phyloP scores from a whole-genome alignment of 2,329 filamentous ascomycete species.

The Sporothrix variecibatus region DNA sequence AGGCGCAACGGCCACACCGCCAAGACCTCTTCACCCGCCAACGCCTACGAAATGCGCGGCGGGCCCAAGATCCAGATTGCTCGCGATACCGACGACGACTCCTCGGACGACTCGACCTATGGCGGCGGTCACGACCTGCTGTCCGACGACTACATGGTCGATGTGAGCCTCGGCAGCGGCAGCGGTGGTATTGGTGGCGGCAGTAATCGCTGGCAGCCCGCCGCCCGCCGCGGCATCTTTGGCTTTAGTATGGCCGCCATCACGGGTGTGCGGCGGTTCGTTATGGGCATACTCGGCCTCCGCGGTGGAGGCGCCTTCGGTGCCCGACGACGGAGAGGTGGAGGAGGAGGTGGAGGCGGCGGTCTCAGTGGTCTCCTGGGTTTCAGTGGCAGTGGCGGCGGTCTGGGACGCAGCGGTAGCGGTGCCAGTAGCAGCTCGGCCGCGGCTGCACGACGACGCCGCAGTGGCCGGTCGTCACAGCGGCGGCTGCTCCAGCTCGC shows the following conservation, averaged over 20 bases:
- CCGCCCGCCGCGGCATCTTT: conserved; percentile 24
- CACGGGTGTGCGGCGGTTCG: background rate
- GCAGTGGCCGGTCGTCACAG: conserved; percentile 39
- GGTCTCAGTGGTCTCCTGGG: conserved; percentile 5
- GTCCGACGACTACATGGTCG: conserved; percentile 20
- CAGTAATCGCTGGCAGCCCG: conserved; percentile 28
- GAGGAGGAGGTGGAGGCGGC: background rate
- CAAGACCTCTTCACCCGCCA: background rate
- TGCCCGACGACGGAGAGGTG: conserved; percentile 35
- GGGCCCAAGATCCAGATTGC: conserved; percentile 31
- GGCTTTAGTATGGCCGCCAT: conserved; percentile 10
- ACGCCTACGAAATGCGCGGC: conserved; percentile 20
- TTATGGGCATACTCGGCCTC: conserved; percentile 19
- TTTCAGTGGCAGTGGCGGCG: conserved; percentile 25
- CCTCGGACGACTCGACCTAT: conserved; percentile 13
- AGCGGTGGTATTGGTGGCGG: background rate
- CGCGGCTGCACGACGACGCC: conserved; percentile 38
- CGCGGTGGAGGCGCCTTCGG: conserved; percentile 24
- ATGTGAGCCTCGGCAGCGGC: conserved; percentile 13
- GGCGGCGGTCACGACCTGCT: conserved; percentile 19
- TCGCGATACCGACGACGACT: conserved; percentile 28
- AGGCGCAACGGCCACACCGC: conserved; percentile 2
- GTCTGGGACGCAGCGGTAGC: conserved; percentile 30
- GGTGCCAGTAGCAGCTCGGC: conserved; percentile 15
- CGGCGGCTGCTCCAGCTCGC: conserved; percentile 39